Conservation (phyloP, 768 basidiomycete genomes). For the Collybiopsis luxurians region DNA sequence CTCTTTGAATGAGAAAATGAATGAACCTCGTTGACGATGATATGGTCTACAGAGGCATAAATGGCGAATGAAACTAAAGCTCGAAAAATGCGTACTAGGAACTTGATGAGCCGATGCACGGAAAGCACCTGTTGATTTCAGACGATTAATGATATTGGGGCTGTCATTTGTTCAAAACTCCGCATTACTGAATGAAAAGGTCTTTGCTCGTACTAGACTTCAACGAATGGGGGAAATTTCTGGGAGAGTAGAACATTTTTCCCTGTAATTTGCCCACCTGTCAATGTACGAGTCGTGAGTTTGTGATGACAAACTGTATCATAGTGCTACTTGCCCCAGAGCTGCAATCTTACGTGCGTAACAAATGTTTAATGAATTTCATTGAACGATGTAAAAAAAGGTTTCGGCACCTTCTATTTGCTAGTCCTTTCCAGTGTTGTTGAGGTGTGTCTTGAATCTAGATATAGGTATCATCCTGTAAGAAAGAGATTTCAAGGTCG, state of each 20-base stretch:
- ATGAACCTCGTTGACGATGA: constrained; percentile 81
- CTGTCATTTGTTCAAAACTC: constrained; percentile 34
- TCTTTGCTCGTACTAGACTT: constrained; percentile 50
- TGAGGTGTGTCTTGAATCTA: constrained; percentile 80
- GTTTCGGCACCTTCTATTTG: constrained; percentile 75
- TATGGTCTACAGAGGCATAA: constrained; percentile 46
- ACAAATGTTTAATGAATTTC: too few relatives aligned
- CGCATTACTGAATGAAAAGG: constrained; percentile 2
- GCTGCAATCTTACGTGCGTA: constrained; percentile 63
- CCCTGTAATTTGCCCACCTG: constrained; percentile 73
- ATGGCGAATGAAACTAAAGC: not conserved
- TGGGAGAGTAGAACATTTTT: constrained; percentile 69
- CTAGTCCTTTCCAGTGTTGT: constrained; percentile 76
- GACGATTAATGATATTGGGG: constrained; percentile 73
- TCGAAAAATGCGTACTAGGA: constrained; percentile 40
- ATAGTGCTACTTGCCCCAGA: constrained; percentile 52
- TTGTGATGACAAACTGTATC: constrained; percentile 8
- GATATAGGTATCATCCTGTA: not conserved
- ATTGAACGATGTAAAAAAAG: too few relatives aligned
- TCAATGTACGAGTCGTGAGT: constrained; percentile 6
- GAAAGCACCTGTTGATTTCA: constrained; percentile 65
- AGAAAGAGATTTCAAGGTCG: not conserved
- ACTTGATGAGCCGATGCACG: constrained; percentile 55
- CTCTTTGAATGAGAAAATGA: constrained; percentile 13
- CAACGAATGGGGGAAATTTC: constrained; percentile 68